Conservation (phyloP, 306 rosid genomes). For the Vigna unguiculata region DNA sequence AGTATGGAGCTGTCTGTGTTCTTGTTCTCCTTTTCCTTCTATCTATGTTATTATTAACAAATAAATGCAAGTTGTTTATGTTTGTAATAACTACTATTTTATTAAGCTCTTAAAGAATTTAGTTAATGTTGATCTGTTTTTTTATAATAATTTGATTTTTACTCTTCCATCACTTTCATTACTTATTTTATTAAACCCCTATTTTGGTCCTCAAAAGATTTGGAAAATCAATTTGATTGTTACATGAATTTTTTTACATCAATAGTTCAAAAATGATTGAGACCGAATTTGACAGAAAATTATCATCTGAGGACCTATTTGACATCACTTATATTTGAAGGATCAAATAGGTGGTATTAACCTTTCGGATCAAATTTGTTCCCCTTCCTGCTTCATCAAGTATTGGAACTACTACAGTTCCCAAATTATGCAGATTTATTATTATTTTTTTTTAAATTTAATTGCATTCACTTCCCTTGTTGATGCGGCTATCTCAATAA, state of each 20-base stretch:
- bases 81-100: too few species aligned
- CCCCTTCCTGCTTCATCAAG: background rate
- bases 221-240: background rate
- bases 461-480: background rate
- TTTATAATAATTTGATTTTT: too few species aligned
- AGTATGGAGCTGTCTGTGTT: too few species aligned
- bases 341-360: background rate
- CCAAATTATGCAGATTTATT: background rate
- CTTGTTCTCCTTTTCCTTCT: background rate
- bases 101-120: background rate
- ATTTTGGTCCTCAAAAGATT: background rate
- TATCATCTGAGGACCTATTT: background rate
- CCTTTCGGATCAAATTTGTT: background rate
- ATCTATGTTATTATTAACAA: too few species aligned
- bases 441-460: background rate
- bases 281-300: background rate
- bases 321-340: too few species aligned
- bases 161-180: background rate
- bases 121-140: background rate
- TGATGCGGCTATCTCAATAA: background rate
- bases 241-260: too few species aligned
- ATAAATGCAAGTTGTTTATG: background rate
- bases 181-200: background rate
- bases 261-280: background rate
- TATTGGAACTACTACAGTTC: background rate